These are phyloP conservation scores for Candida awuae DNA, from an alignment of 805 yeast genomes.

Conservation along the genomic window DNA sequence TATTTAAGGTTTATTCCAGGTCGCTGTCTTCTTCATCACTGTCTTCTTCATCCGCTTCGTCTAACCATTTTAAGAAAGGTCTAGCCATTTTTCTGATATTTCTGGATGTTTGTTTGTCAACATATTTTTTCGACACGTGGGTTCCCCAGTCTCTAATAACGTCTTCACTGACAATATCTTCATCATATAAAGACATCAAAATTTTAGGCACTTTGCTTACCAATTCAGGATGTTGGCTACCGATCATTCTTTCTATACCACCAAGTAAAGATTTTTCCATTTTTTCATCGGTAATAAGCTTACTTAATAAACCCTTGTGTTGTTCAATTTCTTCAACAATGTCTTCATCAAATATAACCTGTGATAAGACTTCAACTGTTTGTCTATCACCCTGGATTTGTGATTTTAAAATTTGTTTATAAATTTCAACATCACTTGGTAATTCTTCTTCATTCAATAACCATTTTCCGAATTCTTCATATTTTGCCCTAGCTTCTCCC, in stretches of 20 bases:
- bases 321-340: slow-evolving; percentile 62
- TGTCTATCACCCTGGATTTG: slow-evolving; percentile 64
- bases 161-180: slow-evolving; percentile 80
- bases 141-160: slow-evolving; percentile 79
- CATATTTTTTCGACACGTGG: slow-evolving; percentile 85
- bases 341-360: slow-evolving; percentile 73
- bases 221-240: slow-evolving; percentile 64
- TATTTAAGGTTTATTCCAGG: slow-evolving; percentile 12
- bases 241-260: slow-evolving; percentile 90
- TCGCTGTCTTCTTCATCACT: slow-evolving; percentile 53
- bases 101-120: slow-evolving; percentile 84
- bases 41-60: slow-evolving; percentile 78
- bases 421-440: slow-evolving; percentile 84
- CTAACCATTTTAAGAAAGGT: slow-evolving; percentile 91
- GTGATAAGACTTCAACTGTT: slow-evolving; percentile 87
- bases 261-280: slow-evolving; percentile 89
- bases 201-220: slow-evolving; percentile 73
- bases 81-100: slow-evolving; percentile 94
- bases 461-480: slow-evolving; percentile 88
- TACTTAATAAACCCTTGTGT: slow-evolving; percentile 77
- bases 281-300: slow-evolving; percentile 56
- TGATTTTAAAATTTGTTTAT: slow-evolving; percentile 77
- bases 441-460: slow-evolving; percentile 47
- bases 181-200: slow-evolving; percentile 70
- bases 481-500: slow-evolving; percentile 37